Evolutionary conservation across 2,329 filamentous ascomycete species (phyloP).

Genomic region (Cadophora sp.): DNA sequence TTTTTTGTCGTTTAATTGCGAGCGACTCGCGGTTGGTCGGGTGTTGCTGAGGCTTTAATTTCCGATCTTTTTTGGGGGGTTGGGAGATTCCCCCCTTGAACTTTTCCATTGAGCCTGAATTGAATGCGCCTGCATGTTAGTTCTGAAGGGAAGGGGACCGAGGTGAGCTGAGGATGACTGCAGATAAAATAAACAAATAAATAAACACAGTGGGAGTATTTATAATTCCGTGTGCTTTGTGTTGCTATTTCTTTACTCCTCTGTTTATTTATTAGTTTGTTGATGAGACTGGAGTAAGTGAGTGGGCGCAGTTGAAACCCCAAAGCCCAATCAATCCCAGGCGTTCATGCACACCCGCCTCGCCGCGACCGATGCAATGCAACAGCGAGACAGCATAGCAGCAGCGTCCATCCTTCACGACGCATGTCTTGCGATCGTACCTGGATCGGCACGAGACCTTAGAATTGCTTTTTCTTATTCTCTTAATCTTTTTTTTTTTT

Average conservation of each 20-base stretch:
- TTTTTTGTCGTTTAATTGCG: neutral
- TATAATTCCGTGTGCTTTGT: neutral
- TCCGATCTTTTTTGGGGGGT: constrained; percentile 1
- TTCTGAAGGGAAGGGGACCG: neutral
- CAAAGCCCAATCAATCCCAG: neutral
- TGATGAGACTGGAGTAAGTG: neutral
- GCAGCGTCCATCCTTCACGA: neutral
- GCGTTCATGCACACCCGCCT: neutral
- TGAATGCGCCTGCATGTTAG: too few species aligned
- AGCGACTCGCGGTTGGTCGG: neutral
- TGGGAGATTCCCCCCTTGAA: neutral
- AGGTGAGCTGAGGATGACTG: neutral
- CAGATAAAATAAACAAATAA: too few species aligned
- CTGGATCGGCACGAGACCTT: neutral
- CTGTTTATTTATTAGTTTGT: neutral
- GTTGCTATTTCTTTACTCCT: neutral
- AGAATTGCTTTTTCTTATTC: neutral
- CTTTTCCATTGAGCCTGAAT: neutral
- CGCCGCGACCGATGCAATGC: neutral
- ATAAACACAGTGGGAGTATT: too few species aligned
- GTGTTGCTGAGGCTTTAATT: neutral
- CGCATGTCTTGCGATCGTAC: neutral
- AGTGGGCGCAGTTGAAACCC: neutral
- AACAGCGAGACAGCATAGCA: neutral
- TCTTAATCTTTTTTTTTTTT: neutral